Base-by-base conservation (phyloP, 2,329 filamentous ascomycete species). In the Furcasterigmium sp. region DNA sequence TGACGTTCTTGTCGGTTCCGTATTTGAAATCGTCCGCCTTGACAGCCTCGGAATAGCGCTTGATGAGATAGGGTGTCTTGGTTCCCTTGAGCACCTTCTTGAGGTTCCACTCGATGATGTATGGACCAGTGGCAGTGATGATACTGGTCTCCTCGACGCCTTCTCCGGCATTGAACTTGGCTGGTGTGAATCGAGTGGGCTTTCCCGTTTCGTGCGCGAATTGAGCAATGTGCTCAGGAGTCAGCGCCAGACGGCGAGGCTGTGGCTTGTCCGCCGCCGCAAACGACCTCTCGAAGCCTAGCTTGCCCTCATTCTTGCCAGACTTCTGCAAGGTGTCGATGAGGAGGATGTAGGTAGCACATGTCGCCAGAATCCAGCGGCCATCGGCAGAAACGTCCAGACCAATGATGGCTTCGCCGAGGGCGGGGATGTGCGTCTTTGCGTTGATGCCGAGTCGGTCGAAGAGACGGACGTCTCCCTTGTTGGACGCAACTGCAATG, bases 11-110 rank as follows among this genome's bases (percentile, higher is more conserved):
- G 65, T 98, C 93, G 5, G 85, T 91, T 37, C 91, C 91, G 58
- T 90, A 98, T 57, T 93, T 90, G 81, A 98, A 98, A 63, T 98
- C 95, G 63, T 98, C 93, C 4, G 93, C 93, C 74, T 94, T 96
- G 59, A 98, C 90, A 50, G 95, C 86, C 57, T 98, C 93, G 1
- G 82, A 78, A 61, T 98, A 98, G 14, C 93, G 85, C 75, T 97
- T 96, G 75, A 98, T 97, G 54, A 84, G 87, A 69, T 98, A 98
- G 0, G 91, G 85, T 46, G 93, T 86, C 65, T 91, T 93, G 51
- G 78, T 78, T 41, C 87, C 88, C 18, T 75, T 76, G 13, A 96
- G 65, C 1, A 97, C 78, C 72, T 95, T 95, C 76, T 90, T 93
- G 63, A 98, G 65, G 60, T 83, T 91, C 93, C 93, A 98, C 39